Base-by-base conservation (phyloP, 305 asterid genomes). In the Nicotiana rustica region DNA sequence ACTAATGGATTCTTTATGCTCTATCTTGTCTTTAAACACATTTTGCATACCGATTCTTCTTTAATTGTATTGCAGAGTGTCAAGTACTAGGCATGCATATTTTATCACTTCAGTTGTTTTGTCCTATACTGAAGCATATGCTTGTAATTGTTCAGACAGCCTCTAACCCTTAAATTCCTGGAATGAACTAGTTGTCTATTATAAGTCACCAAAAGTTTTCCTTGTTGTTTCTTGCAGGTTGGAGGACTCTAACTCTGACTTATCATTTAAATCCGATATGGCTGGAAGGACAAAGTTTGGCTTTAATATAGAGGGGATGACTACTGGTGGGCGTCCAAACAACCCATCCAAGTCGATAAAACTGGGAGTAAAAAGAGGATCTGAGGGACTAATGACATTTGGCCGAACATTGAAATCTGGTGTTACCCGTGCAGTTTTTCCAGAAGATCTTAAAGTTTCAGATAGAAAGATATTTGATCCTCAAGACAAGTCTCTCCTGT, bases 361-460 rank as follows among this genome's bases (percentile, higher is more conserved):
- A 67, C 59, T 90, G 1, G 98, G 97, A 65, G 68, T 93, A 85
- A 93, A 87, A 85, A 87, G 87, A 83, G 94, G 98, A 77, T 92
- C 98, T 0, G 97, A 92, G 87, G 99, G 98, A 66, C 91, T 96
- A 56, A 84, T 90, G 76, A 93, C 97, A 4, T 71, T 96, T 41
- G 99, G 99, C 2, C 88, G 97, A 77, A 91, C 99, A 15, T 70
- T 96, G 56, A 92, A 80, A 87, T 89, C 96, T 55, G 98, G 97
- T 17, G 97, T 94, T 61, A 88, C 96, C 1, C 87, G 92, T 38
- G 98, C 96, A 18, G 94, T 96, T 83, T 96, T 96, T 79, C 97
- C 99, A 3, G 99, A 96, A 89, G 99, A 96, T 83, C 98, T 95
- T 60, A 89, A 85, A 85, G 96, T 91, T 81, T 91, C 97, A 5